A percentile compares a stretch with the other conserved stretches of the same genome.
phyloP scores from a whole-genome alignment of 768 basidiomycete species.

The Cystofilobasidium ferigula region DNA sequence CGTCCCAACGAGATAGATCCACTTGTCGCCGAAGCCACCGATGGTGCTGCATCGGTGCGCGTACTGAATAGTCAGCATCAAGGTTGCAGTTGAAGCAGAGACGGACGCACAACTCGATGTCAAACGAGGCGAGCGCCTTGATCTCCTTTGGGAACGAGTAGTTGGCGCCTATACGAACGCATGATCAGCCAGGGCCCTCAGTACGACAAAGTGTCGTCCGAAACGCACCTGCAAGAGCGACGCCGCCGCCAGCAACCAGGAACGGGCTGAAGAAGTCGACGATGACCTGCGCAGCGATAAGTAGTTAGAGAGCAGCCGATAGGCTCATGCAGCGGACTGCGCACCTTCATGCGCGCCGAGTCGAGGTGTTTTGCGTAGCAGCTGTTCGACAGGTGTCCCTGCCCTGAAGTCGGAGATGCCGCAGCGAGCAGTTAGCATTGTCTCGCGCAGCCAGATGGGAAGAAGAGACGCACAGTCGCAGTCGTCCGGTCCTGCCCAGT shows the following conservation, averaged over 20 bases:
- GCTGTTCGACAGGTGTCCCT: constrained; percentile 8
- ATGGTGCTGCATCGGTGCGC: constrained; percentile 7
- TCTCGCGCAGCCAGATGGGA: too few relatives aligned
- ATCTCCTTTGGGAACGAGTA: constrained; percentile 8
- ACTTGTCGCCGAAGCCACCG: constrained; percentile 9
- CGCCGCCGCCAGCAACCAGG: constrained; percentile 4
- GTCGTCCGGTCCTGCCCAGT: not conserved
- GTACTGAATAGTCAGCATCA: not conserved
- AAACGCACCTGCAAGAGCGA: constrained; percentile 1
- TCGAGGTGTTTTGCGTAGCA: constrained; percentile 6
- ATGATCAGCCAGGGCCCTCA: too few relatives aligned
- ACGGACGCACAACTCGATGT: constrained; percentile 1
- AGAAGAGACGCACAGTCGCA: not conserved
- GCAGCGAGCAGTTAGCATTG: not conserved
- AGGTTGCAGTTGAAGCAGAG: not conserved
- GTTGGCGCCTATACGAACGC: not conserved
- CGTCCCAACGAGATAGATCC: not conserved
- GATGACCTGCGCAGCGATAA: not conserved
- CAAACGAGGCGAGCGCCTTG: not conserved
- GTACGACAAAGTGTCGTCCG: too few relatives aligned
- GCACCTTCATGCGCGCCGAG: constrained; percentile 11
- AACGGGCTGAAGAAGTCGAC: constrained; percentile 8
- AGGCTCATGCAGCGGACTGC: not conserved
- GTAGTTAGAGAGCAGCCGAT: not conserved
- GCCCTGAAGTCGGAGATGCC: not conserved